Evolutionary conservation across 192 early-diverging fungal species (phyloP), one percentile per base, ranked within the genome.

Genomic region (Coemansia sp.): DNA sequence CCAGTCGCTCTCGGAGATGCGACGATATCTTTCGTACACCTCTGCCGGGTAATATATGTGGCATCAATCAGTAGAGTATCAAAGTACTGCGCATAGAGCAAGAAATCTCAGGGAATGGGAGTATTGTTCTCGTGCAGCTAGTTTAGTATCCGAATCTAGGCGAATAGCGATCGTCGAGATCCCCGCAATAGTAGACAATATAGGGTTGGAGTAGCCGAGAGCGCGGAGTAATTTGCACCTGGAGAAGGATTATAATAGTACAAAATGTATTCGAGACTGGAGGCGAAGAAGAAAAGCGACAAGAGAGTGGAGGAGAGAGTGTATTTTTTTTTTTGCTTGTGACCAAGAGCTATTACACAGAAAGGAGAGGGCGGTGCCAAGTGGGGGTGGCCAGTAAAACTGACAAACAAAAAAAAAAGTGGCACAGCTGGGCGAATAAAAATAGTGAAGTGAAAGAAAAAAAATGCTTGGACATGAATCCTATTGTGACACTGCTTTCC

Each of bases 21-120:
- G 63, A 58, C 18, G 77, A 79, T n/a, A 79, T 38, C 48, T 80
- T 80, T 23, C 59, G 65, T 70, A 80, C 75, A 16, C 59, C 61
- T 14, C 39, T 75, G n/a, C 64, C 62, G 2, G 68, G 53, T 13
- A 42, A 42, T 64, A 79, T 69, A 37, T 36, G 55, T 35, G 55
- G 55, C 55, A 57, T 57, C 18, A 57, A 57, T 35, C 45, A 23
- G 25, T 34, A n/a, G 21, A 6, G 33, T 33, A 31, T 4, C 12
- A 5, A 52, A 31, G 23, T 53, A 25, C 3, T 61, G 60, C 28
- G 26, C 60, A 61, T 31, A 61, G 23, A 18, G 59, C 37, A 12
- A 20, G 25, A 23, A 9, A 34, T 6, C n/a, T 16, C 13, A 34
- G 55, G 11, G n/a, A 35, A 31, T 13, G 35, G n/a, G n/a, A 57